These are phyloP conservation scores for Ophiocordyceps robertsii DNA, from an alignment of 2,329 filamentous ascomycete species.

Conservation along the genomic window DNA sequence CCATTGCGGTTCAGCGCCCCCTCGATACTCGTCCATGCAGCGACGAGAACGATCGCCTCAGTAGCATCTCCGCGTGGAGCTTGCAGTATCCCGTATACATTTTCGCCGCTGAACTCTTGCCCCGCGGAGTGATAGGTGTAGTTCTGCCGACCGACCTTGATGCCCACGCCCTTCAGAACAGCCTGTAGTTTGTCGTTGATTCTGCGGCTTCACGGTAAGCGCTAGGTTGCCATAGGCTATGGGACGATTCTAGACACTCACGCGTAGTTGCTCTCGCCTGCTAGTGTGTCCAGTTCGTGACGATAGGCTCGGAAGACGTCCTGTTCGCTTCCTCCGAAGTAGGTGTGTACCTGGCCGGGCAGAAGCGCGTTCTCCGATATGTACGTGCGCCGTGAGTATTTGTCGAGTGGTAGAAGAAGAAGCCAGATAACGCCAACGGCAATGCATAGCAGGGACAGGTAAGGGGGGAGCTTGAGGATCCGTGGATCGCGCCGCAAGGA, in stretches of 20 bases:
- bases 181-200: slow-evolving; percentile 59
- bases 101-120: slow-evolving; percentile 63
- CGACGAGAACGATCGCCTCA: slow-evolving; percentile 87
- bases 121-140: slow-evolving; percentile 77
- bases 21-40: slow-evolving; percentile 74
- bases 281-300: slow-evolving; percentile 61
- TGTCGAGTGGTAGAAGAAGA: slow-evolving; percentile 73
- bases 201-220: slow-evolving; percentile 16
- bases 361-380: slow-evolving; percentile 95
- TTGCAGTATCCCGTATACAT: slow-evolving; percentile 86
- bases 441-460: slow-evolving; percentile 75
- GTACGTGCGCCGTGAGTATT: slow-evolving; percentile 86
- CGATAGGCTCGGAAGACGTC: slow-evolving; percentile 85
- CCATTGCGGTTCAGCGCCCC: slow-evolving; percentile 73
- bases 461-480: slow-evolving; percentile 71
- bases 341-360: slow-evolving; percentile 93
- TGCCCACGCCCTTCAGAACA: slow-evolving; percentile 63
- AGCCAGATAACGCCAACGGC: slow-evolving; percentile 81
- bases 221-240: background rate
- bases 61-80: slow-evolving; percentile 92
- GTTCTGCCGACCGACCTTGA: slow-evolving; percentile 80
- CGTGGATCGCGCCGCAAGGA: slow-evolving; percentile 68
- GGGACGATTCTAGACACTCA: slow-evolving; percentile 16
- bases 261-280: slow-evolving; percentile 38
- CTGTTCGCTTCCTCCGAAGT: slow-evolving; percentile 93